Evolutionary conservation across 805 yeast species (phyloP).

Genomic region (Saccharomyces mikatae): DNA sequence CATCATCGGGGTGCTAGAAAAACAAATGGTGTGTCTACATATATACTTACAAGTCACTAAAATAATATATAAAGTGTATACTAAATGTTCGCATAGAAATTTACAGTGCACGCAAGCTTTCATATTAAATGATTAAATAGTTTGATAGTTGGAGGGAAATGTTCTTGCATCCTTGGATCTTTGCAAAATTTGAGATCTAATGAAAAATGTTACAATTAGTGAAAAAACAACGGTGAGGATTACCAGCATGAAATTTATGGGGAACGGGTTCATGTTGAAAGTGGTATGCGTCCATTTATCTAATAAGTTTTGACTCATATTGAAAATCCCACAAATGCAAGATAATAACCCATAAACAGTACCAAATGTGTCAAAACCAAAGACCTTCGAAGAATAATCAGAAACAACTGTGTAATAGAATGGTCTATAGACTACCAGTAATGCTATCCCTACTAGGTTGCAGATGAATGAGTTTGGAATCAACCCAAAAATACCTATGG

Average conservation of each 20-base stretch:
- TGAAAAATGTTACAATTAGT: not conserved
- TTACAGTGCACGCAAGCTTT: not conserved
- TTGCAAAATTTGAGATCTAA: not conserved
- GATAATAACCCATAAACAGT: conserved; percentile 83
- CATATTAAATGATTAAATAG: not conserved
- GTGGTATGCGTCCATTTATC: conserved; percentile 63
- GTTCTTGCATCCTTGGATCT: not conserved
- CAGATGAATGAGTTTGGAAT: conserved; percentile 36
- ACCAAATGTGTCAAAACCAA: conserved; percentile 89
- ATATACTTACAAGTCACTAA: too few relatives aligned
- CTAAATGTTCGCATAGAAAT: too few relatives aligned
- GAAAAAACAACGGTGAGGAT: conserved; percentile 38
- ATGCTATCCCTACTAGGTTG: conserved; percentile 60
- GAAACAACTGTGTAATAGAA: conserved; percentile 89
- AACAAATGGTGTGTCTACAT: not conserved
- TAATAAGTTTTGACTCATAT: conserved; percentile 59
- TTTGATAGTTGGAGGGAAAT: not conserved
- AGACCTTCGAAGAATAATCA: conserved; percentile 85
- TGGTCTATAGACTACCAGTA: conserved; percentile 80
- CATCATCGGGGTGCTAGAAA: not conserved
- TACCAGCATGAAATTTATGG: conserved; percentile 57
- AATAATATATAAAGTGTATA: too few relatives aligned
- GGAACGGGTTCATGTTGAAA: conserved; percentile 70
- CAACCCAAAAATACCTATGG: conserved; percentile 67
- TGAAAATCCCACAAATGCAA: conserved; percentile 73